Evolutionary conservation across 257 asterid genomes (phyloP), one percentile per base, ranked within the genome.

Genomic region (Nicotiana paniculata): DNA sequence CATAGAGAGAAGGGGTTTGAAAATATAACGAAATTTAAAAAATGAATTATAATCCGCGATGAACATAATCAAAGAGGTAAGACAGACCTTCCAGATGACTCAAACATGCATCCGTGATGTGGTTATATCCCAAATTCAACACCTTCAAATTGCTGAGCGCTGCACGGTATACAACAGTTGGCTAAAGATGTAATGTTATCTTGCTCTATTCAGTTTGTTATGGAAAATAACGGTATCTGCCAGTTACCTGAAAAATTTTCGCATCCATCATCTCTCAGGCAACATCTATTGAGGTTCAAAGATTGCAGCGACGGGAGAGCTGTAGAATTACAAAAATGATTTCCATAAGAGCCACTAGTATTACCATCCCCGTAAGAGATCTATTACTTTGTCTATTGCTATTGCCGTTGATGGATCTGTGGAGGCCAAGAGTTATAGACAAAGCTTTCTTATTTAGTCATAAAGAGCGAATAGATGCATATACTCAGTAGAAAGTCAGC

Each of bases 41-140:
- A 57, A 57, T 57, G 24, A 13, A 37, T 18, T 0, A 3, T 13
- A 68, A 1, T 0, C 4, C 32, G n/a, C 18, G 2, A 68, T 68
- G 10, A 4, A 37, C 3, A 4, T 48, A 70, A 21, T 70, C 78
- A 46, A 0, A 43, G 59, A 21, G 0, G 32, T 10, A 43, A 0
- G n/a, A 72, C 59, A 24, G 35, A 79, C 82, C 82, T 79, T 79
- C 51, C 58, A 79, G 15, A 79, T 79, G 30, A 8, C 3, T 21
- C 63, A 79, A 79, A 79, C 63, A 79, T 39, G 37, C 82, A 79
- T 79, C 76, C 2, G 82, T 79, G 15, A 79, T 63, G 58, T 79
- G 35, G 32, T 79, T 79, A 61, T 21, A 26, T 79, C 76, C 82
- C 58, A 79, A 13, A 53, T 63, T 63, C 59, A 79, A 43, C 74